phyloP scores from a whole-genome alignment of 257 asterid genomes.

The Ophiorrhiza pumila region DNA sequence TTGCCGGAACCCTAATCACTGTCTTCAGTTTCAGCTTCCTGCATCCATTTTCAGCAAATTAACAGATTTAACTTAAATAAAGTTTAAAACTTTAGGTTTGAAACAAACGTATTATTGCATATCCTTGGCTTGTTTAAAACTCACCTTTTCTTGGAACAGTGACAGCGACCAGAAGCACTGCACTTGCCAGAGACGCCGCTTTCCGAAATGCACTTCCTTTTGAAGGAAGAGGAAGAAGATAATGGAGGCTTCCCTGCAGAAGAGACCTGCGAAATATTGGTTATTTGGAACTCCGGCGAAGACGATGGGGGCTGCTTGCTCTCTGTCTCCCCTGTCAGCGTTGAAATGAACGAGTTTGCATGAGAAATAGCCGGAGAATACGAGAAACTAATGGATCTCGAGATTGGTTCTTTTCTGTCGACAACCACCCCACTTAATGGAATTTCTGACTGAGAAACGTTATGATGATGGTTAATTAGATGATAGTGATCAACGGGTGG shows the following conservation, averaged over 20 bases:
- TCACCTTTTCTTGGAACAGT: slow-evolving; percentile 84
- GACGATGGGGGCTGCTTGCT: slow-evolving; percentile 34
- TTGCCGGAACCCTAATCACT: slow-evolving; percentile 79
- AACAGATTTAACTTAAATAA: background rate
- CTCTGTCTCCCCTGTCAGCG: slow-evolving; percentile 54
- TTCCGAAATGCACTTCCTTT: slow-evolving; percentile 68
- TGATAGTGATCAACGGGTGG: slow-evolving; percentile 33
- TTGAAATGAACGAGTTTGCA: slow-evolving; percentile 50
- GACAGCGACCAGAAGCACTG: slow-evolving; percentile 71
- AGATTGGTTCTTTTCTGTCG: slow-evolving; percentile 25
- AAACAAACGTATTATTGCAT: background rate
- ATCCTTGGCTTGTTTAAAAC: background rate
- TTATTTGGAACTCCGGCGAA: slow-evolving; percentile 47
- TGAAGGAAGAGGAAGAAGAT: slow-evolving; percentile 58
- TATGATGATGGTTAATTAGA: background rate
- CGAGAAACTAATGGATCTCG: slow-evolving; percentile 63
- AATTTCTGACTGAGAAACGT: slow-evolving; percentile 1
- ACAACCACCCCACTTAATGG: slow-evolving; percentile 16
- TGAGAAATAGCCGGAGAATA: slow-evolving; percentile 48
- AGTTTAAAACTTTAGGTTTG: background rate
- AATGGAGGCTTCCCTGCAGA: slow-evolving; percentile 75
- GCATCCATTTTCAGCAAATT: background rate
- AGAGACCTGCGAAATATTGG: slow-evolving; percentile 50
- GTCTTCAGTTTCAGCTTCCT: slow-evolving; percentile 68
- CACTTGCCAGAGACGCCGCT: slow-evolving; percentile 73